A percentile compares a stretch with the other conserved stretches of the same genome.
Evolutionary conservation across 192 early-diverging fungal genomes (phyloP).

Genomic region (Anaeromyces robustus): DNA sequence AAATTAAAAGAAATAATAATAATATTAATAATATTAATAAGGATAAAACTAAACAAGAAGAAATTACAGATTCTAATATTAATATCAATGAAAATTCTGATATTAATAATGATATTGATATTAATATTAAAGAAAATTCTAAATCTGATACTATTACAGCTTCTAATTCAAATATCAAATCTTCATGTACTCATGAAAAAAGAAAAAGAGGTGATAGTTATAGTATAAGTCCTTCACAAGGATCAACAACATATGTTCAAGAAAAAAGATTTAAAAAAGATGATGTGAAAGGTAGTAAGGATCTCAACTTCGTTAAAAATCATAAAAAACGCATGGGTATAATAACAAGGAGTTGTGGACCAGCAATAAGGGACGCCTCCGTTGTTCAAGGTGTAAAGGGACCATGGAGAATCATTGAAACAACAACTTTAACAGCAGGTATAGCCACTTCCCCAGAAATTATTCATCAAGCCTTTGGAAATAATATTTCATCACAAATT

Average conservation of each 20-base stretch:
- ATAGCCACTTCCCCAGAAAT: background rate
- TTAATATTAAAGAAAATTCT: background rate
- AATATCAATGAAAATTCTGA: background rate
- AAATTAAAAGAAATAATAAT: too few relatives aligned
- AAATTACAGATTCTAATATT: too few relatives aligned
- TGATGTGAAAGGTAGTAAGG: background rate
- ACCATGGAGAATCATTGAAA: background rate
- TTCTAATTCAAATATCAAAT: background rate
- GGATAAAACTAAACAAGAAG: too few relatives aligned
- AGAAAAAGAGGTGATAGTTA: background rate
- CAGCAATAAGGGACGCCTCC: background rate
- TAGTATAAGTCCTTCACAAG: background rate
- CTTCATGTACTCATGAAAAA: background rate
- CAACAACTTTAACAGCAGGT: background rate
- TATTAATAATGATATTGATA: too few relatives aligned
- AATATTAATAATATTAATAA: background rate
- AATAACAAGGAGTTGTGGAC: background rate
- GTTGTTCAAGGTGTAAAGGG: background rate
- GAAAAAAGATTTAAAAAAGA: background rate
- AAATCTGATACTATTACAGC: too few relatives aligned
- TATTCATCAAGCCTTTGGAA: background rate
- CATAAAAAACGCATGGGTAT: background rate
- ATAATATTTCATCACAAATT: background rate
- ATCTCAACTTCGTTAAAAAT: background rate
- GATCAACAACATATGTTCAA: background rate